A percentile compares a stretch with the other conserved stretches of the same genome.
phyloP scores from a whole-genome alignment of 2,329 filamentous ascomycete species.

The Aureobasidium sp. region DNA sequence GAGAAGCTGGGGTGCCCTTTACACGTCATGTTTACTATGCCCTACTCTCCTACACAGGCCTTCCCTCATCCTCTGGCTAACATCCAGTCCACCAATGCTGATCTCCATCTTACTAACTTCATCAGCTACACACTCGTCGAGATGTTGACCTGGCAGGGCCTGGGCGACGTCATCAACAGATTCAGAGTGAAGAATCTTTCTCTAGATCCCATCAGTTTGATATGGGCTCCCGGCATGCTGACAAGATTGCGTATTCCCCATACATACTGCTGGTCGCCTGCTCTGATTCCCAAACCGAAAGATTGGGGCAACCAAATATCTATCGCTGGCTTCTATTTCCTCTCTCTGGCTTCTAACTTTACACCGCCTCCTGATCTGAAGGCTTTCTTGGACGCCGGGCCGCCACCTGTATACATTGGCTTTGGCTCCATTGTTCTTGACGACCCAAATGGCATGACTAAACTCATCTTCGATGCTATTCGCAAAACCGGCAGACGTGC shows the following conservation, averaged over 20 bases:
- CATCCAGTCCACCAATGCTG: slow-evolving; percentile 67
- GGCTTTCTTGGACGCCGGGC: slow-evolving; percentile 59
- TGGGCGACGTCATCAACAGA: slow-evolving; percentile 79
- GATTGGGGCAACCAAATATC: slow-evolving; percentile 68
- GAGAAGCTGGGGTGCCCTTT: slow-evolving; percentile 67
- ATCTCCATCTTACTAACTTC: slow-evolving; percentile 71
- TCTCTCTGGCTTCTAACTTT: slow-evolving; percentile 60
- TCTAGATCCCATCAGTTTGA: slow-evolving; percentile 66
- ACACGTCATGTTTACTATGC: slow-evolving; percentile 58
- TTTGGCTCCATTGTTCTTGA: slow-evolving; percentile 80
- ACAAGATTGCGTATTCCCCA: slow-evolving; percentile 71
- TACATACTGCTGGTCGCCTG: slow-evolving; percentile 87
- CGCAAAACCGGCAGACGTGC: slow-evolving; percentile 44
- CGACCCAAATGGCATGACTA: slow-evolving; percentile 62
- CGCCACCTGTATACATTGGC: slow-evolving; percentile 71
- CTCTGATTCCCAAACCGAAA: slow-evolving; percentile 65
- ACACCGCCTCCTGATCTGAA: slow-evolving; percentile 57
- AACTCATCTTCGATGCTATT: slow-evolving; percentile 64
- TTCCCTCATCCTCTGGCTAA: slow-evolving; percentile 85
- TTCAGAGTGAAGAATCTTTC: slow-evolving; percentile 67
- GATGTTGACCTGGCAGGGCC: slow-evolving; percentile 83
- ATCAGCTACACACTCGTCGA: slow-evolving; percentile 79
- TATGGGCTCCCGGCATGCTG: slow-evolving; percentile 76
- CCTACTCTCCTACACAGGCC: slow-evolving; percentile 76
- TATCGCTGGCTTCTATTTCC: slow-evolving; percentile 70